Base-by-base conservation (phyloP, 2,329 filamentous ascomycete genomes). In the Aspergillus sp. region DNA sequence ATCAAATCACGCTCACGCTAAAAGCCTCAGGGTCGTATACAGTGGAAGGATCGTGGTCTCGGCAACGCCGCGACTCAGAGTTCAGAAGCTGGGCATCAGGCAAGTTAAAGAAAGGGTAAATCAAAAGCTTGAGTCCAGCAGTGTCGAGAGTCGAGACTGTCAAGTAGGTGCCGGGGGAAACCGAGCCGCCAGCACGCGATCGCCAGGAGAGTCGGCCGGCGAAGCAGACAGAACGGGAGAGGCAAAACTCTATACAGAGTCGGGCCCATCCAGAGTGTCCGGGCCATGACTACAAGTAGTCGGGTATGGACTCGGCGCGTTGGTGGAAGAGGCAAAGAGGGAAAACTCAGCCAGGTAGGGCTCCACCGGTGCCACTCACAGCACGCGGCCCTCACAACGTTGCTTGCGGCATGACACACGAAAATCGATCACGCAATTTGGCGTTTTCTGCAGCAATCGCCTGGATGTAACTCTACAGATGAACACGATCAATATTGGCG, bases 371-470 rank as follows among this genome's bases (percentile, higher is more conserved):
- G 34, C 49, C 54, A 45, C 48, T 45, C 38, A 12, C 17, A 34
- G 26, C 47, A 49, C 8, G 26, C 26, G 26, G 26, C 26, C 26
- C 26, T 30, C 26, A 30, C 26, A 30, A 30, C 9, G 26, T 30
- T 30, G 26, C 26, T 11, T 30, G 8, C 26, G 26, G 26, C 45
- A 59, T 68, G 66, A 69, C 66, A 68, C 64, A 68, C 57, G 15
- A 55, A 68, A 68, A 68, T 43, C 51, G 51, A 68, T 65, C 64
- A 68, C 67, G 67, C 65, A 62, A 69, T 68, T 62, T 54, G 18
- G 17, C 22, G 18, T 15, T 24, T 38, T 38, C 53, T 50, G 30
- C n/a, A 38, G 38, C 48, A 50, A 56, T 56, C n/a, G n/a, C n/a
- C 43, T 38, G 13, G 42, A 54, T 54, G 51, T 54, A 54, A 54